Base-by-base conservation (phyloP, 106 monocot genomes). In the Allium cepa region DNA sequence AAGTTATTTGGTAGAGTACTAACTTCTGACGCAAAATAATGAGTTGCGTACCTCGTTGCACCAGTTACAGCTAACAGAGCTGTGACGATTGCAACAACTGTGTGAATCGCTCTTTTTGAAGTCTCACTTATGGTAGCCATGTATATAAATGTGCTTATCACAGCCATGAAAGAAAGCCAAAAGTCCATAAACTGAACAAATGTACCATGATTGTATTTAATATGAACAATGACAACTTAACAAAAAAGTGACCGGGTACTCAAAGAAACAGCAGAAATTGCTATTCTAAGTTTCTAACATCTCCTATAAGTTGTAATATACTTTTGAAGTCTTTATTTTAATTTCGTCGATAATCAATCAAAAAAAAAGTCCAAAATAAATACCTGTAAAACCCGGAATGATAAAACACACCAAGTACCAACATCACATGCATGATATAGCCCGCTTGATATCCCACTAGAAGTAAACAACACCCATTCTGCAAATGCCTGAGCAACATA, bases 91-190 rank as follows among this genome's bases (percentile, higher is more conserved):
- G 84, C 77, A 60, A 85, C 78, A 51, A 66, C 68, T 22, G 86
- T 84, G 69, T 87, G 92, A 49, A 97, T 86, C 18, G 89, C 88
- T 71, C 97, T 76, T 75, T 97, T 97, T 63, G 82, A 79, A 70
- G 86, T 50, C 68, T 97, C 97, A 59, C 73, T 75, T 22, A 92
- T 86, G 17, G 86, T 73, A 22, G 92, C 77, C 88, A 92, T 86
- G 70, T 78, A 97, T 26, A 97, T 70, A 57, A 89, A 97, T 57
- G 97, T 97, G 77, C 97, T 87, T 60, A 83, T 82, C 22, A 92
- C 92, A 79, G 97, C 97, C 97, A 92, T 92, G 73, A 97, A 97
- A 61, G 97, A 92, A 67, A 97, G 89, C 97, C 97, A 97, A 49
- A 97, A 97, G 62, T 97, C 97, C 82, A 92, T 75, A 81, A 97